Percentiles rank a stretch among this genome's conserved stretches.
phyloP scores from a whole-genome alignment of 1,139 yeast genomes.

The Yamadazyma oceani region DNA sequence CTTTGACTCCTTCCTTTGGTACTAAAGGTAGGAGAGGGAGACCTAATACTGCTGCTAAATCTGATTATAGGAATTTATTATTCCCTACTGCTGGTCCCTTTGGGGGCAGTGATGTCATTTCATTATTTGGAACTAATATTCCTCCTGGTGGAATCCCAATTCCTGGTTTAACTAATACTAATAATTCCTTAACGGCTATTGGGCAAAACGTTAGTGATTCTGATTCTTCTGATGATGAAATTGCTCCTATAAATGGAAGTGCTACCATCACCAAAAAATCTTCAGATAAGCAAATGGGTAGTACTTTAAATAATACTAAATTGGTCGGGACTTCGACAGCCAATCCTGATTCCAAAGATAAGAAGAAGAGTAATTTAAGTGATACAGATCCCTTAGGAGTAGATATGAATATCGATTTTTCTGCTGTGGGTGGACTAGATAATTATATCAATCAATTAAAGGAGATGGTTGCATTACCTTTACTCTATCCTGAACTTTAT shows the following conservation, averaged over 20 bases:
- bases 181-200: constrained; percentile 45
- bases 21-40: constrained; percentile 27
- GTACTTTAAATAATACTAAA: constrained; percentile 27
- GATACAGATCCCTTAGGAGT: constrained; percentile 96
- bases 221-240: constrained; percentile 71
- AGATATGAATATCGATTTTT: constrained; percentile 88
- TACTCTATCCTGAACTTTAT: constrained; percentile 90
- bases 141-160: constrained; percentile 51
- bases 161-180: constrained; percentile 33
- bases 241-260: constrained; percentile 40
- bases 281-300: constrained; percentile 16
- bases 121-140: constrained; percentile 69
- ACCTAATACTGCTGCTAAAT: constrained; percentile 32
- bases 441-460: constrained; percentile 87
- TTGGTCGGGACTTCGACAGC: constrained; percentile 37
- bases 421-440: constrained; percentile 90
- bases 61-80: constrained; percentile 57
- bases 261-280: constrained; percentile 32
- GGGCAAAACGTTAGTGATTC: constrained; percentile 55
- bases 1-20: constrained; percentile 8
- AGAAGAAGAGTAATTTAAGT: constrained; percentile 70
- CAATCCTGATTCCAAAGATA: constrained; percentile 25
- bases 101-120: constrained; percentile 86
- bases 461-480: constrained; percentile 95
- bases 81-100: constrained; percentile 98